phyloP scores from a whole-genome alignment of 306 rosid genomes.

The Ormosia semicastrata region DNA sequence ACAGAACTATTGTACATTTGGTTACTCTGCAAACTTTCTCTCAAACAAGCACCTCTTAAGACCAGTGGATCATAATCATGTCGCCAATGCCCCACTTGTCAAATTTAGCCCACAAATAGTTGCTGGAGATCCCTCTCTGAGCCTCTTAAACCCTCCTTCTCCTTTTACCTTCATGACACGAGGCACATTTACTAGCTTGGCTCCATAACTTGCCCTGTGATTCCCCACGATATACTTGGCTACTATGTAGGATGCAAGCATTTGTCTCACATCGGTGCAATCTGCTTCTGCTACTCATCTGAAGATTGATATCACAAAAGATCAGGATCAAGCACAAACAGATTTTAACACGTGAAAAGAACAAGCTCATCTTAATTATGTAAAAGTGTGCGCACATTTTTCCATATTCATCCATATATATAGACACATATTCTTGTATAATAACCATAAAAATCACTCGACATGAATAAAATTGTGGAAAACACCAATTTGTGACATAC shows the following conservation, averaged over 20 bases:
- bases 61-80: not conserved
- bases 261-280: not conserved
- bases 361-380: not conserved
- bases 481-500: not conserved
- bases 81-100: not conserved
- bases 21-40: not conserved
- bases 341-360: not conserved
- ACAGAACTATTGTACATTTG: slow-evolving; percentile 27
- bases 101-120: not conserved
- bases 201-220: slow-evolving; percentile 8
- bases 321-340: not conserved
- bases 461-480: not conserved
- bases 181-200: slow-evolving; percentile 23
- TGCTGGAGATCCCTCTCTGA: not conserved
- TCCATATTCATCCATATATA: not conserved
- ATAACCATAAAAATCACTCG: not conserved
- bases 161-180: not conserved
- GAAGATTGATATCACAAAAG: slow-evolving; percentile 6
- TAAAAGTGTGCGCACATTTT: not conserved
- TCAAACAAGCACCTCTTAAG: slow-evolving; percentile 16
- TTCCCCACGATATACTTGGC: not conserved
- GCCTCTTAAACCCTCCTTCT: not conserved
- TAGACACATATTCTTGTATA: not conserved
- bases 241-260: not conserved
- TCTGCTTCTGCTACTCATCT: slow-evolving; percentile 37